Evolutionary conservation across 1,139 yeast species (phyloP), one percentile per base, ranked within the genome.

Genomic region (Protomyces pachydermus): DNA sequence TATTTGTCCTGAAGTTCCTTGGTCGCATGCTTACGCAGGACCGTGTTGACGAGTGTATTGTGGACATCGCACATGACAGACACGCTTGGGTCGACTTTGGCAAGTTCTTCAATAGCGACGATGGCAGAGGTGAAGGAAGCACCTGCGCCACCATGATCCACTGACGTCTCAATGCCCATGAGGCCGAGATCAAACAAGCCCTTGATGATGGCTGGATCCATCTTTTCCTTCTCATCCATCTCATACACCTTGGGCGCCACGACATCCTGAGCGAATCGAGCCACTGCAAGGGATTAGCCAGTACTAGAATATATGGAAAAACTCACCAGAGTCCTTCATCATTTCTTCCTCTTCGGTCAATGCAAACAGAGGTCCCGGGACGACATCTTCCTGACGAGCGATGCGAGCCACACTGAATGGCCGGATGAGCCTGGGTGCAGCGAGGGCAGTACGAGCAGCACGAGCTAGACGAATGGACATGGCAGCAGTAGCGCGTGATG

Each of bases 131-230:
- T 78, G 70, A 78, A 78, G 35, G 77, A 72, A 12, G 80, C 81
- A 20, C 79, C 80, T 14, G 80, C 80, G 38, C 81, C 81, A 28
- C 81, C 81, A 28, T 71, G 71, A 69, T 78, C 79, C 67, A 77
- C 79, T 10, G 80, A 79, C 10, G 80, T 78, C 69, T 78, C 81
- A 60, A 78, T 74, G 25, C 77, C 81, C 81, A 78, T 78, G 42
- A 78, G 72, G 6, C 20, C 53, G 54, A 34, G 18, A 54, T 56
- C 80, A 58, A 78, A 78, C 74, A 78, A 71, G 38, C 74, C 77
- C 60, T 71, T 65, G 65, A 77, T 72, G 58, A 78, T 65, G 20
- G 66, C 70, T 28, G 73, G 72, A 66, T 77, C 80, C 79, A 78
- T 78, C 51, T 70, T 67, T 69, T 78, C 81, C 34, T 72, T 71